These are phyloP conservation scores for Mycena kentingensis DNA, from an alignment of 768 basidiomycete species.

Conservation along the genomic window DNA sequence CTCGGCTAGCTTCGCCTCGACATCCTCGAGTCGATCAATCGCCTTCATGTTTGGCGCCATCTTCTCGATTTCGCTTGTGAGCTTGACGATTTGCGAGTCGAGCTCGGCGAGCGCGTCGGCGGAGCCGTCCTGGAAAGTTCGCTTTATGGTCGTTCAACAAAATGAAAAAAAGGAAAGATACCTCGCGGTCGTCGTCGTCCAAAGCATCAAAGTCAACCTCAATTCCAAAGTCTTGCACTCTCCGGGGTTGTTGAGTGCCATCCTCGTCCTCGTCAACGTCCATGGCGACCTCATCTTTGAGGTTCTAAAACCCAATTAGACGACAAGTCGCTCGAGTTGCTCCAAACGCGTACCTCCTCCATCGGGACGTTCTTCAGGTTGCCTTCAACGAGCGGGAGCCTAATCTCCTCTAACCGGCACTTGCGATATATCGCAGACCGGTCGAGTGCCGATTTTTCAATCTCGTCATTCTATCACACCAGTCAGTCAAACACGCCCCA, in stretches of 20 bases:
- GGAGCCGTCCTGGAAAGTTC: conserved; percentile 66
- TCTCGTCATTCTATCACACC: conserved; percentile 73
- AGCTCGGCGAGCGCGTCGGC: conserved; percentile 68
- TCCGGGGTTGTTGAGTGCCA: conserved; percentile 70
- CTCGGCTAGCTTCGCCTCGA: conserved; percentile 79
- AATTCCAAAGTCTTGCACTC: conserved; percentile 82
- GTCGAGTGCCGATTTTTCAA: conserved; percentile 84
- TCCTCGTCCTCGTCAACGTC: conserved; percentile 90
- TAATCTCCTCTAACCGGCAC: conserved; percentile 91
- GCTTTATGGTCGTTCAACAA: conserved; percentile 30
- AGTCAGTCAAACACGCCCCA: conserved; percentile 27
- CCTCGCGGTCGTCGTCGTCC: conserved; percentile 73
- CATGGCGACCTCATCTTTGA: conserved; percentile 87
- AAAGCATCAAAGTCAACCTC: conserved; percentile 82
- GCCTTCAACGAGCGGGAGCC: conserved; percentile 74
- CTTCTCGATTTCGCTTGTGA: conserved; percentile 80
- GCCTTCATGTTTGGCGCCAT: conserved; percentile 99
- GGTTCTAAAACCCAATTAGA: conserved; percentile 51
- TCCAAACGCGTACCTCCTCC: conserved; percentile 71
- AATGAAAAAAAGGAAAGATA: conserved; percentile 24
- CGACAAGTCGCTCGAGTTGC: neutral
- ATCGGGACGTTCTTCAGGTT: conserved; percentile 86
- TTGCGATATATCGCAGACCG: conserved; percentile 86
- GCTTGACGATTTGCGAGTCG: conserved; percentile 69
- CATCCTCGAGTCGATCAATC: conserved; percentile 84